Percentiles rank a stretch among this genome's conserved stretches.
Conservation (phyloP, 371 early-diverging fungal genomes). For the Apophysomyces sp. region DNA sequence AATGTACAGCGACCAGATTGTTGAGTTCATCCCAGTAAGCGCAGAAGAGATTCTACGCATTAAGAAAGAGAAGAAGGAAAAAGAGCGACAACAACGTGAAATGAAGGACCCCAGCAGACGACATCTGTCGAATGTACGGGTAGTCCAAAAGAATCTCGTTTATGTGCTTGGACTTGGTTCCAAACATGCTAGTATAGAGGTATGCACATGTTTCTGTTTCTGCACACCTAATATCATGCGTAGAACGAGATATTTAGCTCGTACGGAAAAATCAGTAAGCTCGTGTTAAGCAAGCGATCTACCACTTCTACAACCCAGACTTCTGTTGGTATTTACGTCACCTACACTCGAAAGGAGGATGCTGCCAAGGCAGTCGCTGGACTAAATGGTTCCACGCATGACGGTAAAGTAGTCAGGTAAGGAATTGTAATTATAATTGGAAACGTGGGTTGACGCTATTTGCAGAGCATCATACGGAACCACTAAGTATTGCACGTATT, state of each 20-base stretch:
- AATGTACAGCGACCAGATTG: slow-evolving; percentile 61
- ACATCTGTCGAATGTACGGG: slow-evolving; percentile 84
- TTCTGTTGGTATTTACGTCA: slow-evolving; percentile 82
- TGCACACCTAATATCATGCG: not conserved
- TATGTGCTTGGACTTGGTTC: slow-evolving; percentile 89
- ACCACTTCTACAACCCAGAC: slow-evolving; percentile 27
- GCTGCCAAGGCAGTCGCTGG: slow-evolving; percentile 88
- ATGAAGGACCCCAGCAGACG: slow-evolving; percentile 75
- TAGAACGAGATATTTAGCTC: slow-evolving; percentile 93
- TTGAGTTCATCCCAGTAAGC: slow-evolving; percentile 35
- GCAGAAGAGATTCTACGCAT: slow-evolving; percentile 41
- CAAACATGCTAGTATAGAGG: slow-evolving; percentile 82
- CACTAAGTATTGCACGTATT: slow-evolving; percentile 89
- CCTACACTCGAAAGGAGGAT: slow-evolving; percentile 86
- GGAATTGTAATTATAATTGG: not conserved
- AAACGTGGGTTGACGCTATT: not conserved
- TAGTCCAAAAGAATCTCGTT: slow-evolving; percentile 92
- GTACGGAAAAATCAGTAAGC: slow-evolving; percentile 90
- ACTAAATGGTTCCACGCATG: slow-evolving; percentile 86
- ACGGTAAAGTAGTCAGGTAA: slow-evolving; percentile 79
- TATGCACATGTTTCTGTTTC: slow-evolving; percentile 30
- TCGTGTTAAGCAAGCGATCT: slow-evolving; percentile 73
- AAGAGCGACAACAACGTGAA: slow-evolving; percentile 83
- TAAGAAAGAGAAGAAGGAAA: slow-evolving; percentile 77
- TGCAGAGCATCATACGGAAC: slow-evolving; percentile 83